phyloP scores from a whole-genome alignment of 257 asterid genomes.

The Coffea eugenioides region DNA sequence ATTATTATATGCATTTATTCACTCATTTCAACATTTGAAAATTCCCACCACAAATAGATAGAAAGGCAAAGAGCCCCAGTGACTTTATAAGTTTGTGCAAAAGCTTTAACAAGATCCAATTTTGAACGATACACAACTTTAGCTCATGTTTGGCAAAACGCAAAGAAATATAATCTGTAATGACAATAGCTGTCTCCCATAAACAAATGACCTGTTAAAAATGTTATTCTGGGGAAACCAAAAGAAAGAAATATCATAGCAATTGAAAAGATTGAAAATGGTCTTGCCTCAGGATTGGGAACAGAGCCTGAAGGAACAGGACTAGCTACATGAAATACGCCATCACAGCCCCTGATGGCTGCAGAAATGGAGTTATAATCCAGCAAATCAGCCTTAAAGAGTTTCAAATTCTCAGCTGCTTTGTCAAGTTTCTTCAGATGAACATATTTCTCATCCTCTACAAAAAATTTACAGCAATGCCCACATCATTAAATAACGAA shows the following conservation, averaged over 20 bases:
- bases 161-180: background rate
- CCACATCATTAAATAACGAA: background rate
- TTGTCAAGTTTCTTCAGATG: conserved; percentile 57
- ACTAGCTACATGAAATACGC: conserved; percentile 80
- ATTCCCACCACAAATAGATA: too few relatives aligned
- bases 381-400: conserved; percentile 68
- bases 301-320: conserved; percentile 68
- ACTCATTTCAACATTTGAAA: too few relatives aligned
- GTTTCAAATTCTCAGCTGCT: conserved; percentile 51
- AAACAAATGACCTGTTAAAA: background rate
- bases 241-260: background rate
- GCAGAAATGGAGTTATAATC: conserved; percentile 59
- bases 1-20: too few relatives aligned
- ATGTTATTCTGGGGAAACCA: background rate
- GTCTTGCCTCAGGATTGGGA: conserved; percentile 66
- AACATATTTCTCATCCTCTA: conserved; percentile 54
- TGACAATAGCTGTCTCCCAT: background rate
- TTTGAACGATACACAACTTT: background rate
- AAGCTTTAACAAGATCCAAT: background rate
- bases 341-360: conserved; percentile 66
- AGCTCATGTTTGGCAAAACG: background rate
- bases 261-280: background rate
- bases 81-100: too few relatives aligned
- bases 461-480: conserved; percentile 1
- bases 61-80: background rate